These are phyloP conservation scores for Mrakia hoshinonis DNA, from an alignment of 768 basidiomycete species.

Conservation along the genomic window DNA sequence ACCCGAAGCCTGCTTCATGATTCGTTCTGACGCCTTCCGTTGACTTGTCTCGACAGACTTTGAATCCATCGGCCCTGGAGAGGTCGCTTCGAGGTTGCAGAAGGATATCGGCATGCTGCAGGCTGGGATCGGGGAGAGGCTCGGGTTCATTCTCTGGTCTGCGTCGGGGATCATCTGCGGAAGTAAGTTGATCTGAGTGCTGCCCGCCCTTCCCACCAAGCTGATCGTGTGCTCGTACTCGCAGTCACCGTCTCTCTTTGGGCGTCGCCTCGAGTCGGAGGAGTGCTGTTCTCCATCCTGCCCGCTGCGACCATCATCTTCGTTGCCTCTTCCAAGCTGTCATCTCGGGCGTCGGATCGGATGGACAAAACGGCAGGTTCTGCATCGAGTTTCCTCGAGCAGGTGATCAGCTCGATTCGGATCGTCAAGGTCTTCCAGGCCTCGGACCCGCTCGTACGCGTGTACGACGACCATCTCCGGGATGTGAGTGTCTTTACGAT, in stretches of 20 bases:
- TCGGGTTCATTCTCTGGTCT: slow-evolving; percentile 25
- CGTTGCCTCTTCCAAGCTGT: background rate
- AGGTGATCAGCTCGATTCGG: slow-evolving; percentile 35
- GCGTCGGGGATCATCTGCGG: background rate
- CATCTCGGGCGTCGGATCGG: background rate
- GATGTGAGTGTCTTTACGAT: background rate
- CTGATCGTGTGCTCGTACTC: background rate
- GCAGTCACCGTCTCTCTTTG: slow-evolving; percentile 26
- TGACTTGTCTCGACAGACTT: no score
- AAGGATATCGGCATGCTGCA: slow-evolving; percentile 24
- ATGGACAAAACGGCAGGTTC: slow-evolving; percentile 17
- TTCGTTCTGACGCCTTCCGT: no score
- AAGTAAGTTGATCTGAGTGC: background rate
- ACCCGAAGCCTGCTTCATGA: no score
- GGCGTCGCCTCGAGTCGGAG: slow-evolving; percentile 25
- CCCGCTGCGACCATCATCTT: slow-evolving; percentile 17
- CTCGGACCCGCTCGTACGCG: background rate
- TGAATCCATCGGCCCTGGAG: slow-evolving; percentile 30
- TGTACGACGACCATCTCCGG: slow-evolving; percentile 20
- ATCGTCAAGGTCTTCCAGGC: slow-evolving; percentile 36
- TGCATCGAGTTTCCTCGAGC: slow-evolving; percentile 31
- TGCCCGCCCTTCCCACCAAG: no score
- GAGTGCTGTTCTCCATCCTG: slow-evolving; percentile 28
- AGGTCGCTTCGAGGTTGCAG: slow-evolving; percentile 25
- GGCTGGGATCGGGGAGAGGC: slow-evolving; percentile 28